Percentiles rank a stretch among this genome's conserved stretches.
phyloP scores from a whole-genome alignment of 257 asterid genomes.

The Solanum piurae region DNA sequence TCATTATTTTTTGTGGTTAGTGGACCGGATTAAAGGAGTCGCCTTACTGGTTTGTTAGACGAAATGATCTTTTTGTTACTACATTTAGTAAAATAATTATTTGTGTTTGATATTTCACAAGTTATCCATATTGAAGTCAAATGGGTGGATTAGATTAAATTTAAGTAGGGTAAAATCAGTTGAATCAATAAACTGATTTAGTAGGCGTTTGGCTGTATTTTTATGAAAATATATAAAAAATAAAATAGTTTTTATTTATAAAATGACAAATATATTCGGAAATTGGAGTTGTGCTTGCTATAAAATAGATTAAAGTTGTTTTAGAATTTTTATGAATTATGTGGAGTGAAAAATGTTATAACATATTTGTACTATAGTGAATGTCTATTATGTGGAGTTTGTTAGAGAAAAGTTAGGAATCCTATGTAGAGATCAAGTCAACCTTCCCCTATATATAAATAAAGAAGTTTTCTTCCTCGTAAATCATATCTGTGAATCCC shows the following conservation, averaged over 20 bases:
- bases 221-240: background rate
- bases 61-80: background rate
- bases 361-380: background rate
- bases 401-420: background rate
- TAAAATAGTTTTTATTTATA: no score
- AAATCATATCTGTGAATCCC: background rate
- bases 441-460: background rate
- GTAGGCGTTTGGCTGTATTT: background rate
- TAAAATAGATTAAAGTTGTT: background rate
- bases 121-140: background rate
- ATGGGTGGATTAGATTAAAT: background rate
- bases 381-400: background rate
- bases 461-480: background rate
- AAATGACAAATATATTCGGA: background rate
- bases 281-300: background rate
- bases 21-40: background rate
- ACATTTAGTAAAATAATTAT: background rate
- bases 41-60: background rate
- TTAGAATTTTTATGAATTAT: no score
- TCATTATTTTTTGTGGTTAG: background rate
- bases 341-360: background rate
- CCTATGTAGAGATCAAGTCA: background rate
- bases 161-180: background rate
- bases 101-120: background rate
- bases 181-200: no score